Conservation (phyloP, 2,329 filamentous ascomycete species). For the Nemania sp. region DNA sequence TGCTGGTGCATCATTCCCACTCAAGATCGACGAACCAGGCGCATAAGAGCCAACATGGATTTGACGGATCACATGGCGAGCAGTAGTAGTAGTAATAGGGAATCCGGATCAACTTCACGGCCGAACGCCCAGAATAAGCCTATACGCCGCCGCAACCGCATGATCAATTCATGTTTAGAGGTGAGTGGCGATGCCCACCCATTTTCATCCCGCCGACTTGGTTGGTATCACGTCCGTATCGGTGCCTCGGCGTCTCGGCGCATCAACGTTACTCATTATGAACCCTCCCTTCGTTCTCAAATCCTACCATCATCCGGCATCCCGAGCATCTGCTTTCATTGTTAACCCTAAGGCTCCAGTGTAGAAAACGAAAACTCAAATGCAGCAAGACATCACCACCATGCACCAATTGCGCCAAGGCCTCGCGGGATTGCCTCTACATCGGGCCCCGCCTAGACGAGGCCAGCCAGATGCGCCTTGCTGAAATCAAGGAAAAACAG, state of each 20-base stretch:
- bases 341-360: constrained; percentile 51
- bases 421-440: constrained; percentile 69
- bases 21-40: neutral
- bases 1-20: constrained; percentile 14
- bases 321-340: neutral
- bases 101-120: constrained; percentile 42
- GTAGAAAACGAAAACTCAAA: constrained; percentile 80
- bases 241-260: neutral
- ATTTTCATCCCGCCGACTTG: constrained; percentile 17
- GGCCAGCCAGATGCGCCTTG: constrained; percentile 75
- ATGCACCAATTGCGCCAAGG: constrained; percentile 74
- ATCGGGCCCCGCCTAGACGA: constrained; percentile 76
- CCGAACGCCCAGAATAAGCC: constrained; percentile 52
- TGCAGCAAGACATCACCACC: constrained; percentile 78
- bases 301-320: neutral
- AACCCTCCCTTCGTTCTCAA: constrained; percentile 3
- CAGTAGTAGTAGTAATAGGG: too few species aligned
- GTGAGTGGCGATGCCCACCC: constrained; percentile 29
- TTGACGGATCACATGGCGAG: constrained; percentile 27
- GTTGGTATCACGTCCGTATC: constrained; percentile 34
- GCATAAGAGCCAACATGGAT: constrained; percentile 32
- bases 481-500: constrained; percentile 83
- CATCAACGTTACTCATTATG: neutral
- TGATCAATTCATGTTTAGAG: constrained; percentile 77
- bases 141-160: constrained; percentile 70